Evolutionary conservation across 23 red algal species (phyloP).

Genomic region (Pyropia yezoensis): DNA sequence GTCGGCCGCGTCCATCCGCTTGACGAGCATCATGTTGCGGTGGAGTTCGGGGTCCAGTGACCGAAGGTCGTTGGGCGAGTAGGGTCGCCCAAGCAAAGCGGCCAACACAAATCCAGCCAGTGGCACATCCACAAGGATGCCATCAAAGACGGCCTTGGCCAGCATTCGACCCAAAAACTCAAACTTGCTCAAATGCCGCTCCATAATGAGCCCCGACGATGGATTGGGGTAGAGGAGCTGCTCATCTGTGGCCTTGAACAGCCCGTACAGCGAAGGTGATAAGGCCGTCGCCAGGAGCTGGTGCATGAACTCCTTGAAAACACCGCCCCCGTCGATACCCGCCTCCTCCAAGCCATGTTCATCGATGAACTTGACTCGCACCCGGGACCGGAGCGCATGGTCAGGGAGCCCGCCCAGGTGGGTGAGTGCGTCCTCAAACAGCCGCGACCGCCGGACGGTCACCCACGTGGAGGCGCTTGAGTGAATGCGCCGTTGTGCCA

Average conservation of each 20-base stretch:
- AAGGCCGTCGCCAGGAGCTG: slow-evolving; percentile 63
- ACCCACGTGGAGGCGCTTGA: slow-evolving; percentile 42
- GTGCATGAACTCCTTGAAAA: slow-evolving; percentile 99
- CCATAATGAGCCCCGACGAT: slow-evolving; percentile 48
- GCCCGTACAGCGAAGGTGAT: slow-evolving; percentile 81
- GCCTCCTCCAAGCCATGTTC: slow-evolving; percentile 95
- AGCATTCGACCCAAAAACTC: slow-evolving; percentile 89
- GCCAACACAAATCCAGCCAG: slow-evolving; percentile 79
- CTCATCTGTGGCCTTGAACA: slow-evolving; percentile 77
- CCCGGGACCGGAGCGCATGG: slow-evolving; percentile 8
- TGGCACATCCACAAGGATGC: slow-evolving; percentile 79
- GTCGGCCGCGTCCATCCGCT: slow-evolving; percentile 28
- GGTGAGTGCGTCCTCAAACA: slow-evolving; percentile 83
- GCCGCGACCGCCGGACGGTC: slow-evolving; percentile 72
- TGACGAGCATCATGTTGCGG: slow-evolving; percentile 81
- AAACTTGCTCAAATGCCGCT: slow-evolving; percentile 56
- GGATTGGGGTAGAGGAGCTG: slow-evolving; percentile 87
- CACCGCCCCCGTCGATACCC: slow-evolving; percentile 93
- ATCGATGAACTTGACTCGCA: slow-evolving; percentile 95
- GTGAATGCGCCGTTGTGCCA: slow-evolving; percentile 44
- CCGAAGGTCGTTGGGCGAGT: slow-evolving; percentile 70
- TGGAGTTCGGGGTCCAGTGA: slow-evolving; percentile 89
- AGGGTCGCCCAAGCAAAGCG: slow-evolving; percentile 70
- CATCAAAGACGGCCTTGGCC: slow-evolving; percentile 90
- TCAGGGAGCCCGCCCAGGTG: slow-evolving; percentile 50